Evolutionary conservation across 352 stramenopile genomes (phyloP), one percentile per base, ranked within the genome.

Genomic region (Globisporangium takayamanum): DNA sequence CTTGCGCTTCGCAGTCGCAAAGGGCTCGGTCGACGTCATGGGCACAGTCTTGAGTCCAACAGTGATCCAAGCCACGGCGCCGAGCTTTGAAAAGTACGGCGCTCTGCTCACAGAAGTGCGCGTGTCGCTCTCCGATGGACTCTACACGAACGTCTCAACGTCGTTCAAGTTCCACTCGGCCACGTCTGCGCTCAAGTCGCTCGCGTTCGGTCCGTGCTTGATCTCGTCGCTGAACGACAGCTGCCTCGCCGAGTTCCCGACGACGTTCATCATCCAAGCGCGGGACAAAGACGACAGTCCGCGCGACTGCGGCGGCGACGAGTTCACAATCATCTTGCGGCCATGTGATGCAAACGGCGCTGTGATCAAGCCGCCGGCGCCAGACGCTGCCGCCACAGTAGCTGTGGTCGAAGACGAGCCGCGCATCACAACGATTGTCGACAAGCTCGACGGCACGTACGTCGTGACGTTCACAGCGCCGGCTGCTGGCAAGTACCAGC

Each of bases 391-490:
- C 20, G 44, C 44, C 2, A n/a, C 20, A 57, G 37, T n/a, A 16
- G 8, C 36, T 1, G 59, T 67, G 48, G 54, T 50, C 2, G 68
- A 87, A 28, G 64, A 73, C 3, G 51, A 64, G 37, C 25, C 48
- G 14, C 50, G 50, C 18, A 78, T 77, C 61, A 72, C 60, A 26
- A 73, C 66, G 5, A 74, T 93, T 47, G 30, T 73, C 26, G 95
- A 99, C 68, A 93, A 97, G 52, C 80, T 92, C 37, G 90, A 99
- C 67, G 96, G 96, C 41, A 97, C 87, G 4, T 98, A 99, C 57
- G 69, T 94, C 33, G 94, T 99, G 3, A 89, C 88, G 11, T 98
- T 97, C 63, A 87, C 74, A 2, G 80, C 92, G 26, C 76, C 88
- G 6, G 63, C 70, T 20, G 63, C 86, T 18, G 96, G 94, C 11